Evolutionary conservation across 2,329 filamentous ascomycete species (phyloP), one percentile per base, ranked within the genome.

Genomic region (Raffaelea ambrosiae): DNA sequence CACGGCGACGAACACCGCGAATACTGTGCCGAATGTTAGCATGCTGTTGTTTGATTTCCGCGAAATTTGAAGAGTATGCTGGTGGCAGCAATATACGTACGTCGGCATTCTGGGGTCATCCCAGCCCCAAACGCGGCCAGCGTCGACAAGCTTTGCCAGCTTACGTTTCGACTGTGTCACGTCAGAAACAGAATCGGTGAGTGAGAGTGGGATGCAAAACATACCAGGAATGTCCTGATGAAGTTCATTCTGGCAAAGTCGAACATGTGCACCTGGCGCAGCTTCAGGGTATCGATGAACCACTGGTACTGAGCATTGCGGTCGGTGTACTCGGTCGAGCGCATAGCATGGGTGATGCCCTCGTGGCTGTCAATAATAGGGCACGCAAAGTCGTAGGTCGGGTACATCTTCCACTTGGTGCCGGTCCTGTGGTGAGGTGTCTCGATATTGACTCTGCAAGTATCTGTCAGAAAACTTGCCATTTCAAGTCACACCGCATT

Each of bases 81-180:
- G n/a, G n/a, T n/a, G n/a, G n/a, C n/a, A n/a, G n/a, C n/a, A n/a
- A n/a, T n/a, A n/a, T 11, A 44, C 46, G 9, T 33, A 52, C 10
- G 87, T 91, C 9, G 87, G 87, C 85, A 93, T 88, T 44, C 87
- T 82, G 20, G 87, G 86, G 62, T 91, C 87, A 56, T 93, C 86
- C 87, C 87, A 93, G 54, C 87, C 87, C 75, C 79, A 84, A 41
- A 93, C 87, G 49, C 77, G 77, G 50, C 84, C 84, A 23, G 78
- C 73, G 44, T 89, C 84, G 44, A 93, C 87, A 22, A 93, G 77
- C 71, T 88, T 88, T 51, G 86, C 86, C 35, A 93, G 77, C 71
- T 93, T 93, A 50, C 87, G 82, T 74, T 93, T 93, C 46, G 86
- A 91, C 18, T 48, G 38, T 13, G 8, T 14, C 7, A 2, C 1